Conservation (phyloP, 805 yeast genomes). For the Zygoascus tannicola region DNA sequence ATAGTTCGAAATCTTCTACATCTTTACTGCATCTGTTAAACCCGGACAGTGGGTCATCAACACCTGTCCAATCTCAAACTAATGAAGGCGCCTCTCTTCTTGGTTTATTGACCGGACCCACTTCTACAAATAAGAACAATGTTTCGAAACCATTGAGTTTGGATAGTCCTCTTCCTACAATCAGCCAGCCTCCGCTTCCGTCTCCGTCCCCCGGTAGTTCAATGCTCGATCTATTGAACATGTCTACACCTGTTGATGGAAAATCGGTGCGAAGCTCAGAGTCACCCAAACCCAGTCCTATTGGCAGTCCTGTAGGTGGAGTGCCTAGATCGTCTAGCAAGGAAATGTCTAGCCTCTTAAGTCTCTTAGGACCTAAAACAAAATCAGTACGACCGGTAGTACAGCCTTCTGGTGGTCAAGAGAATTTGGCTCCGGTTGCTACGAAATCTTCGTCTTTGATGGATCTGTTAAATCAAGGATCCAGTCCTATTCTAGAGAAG, state of each 20-base stretch:
- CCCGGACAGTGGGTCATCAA: background rate
- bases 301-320: background rate
- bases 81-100: background rate
- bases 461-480: background rate
- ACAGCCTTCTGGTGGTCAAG: background rate
- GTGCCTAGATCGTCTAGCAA: background rate
- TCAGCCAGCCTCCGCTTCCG: background rate
- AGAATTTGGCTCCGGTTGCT: background rate
- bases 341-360: background rate
- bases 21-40: constrained; percentile 1
- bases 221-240: background rate
- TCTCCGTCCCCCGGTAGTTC: background rate
- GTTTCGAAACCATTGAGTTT: background rate
- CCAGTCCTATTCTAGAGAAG: too few relatives aligned
- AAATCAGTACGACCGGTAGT: background rate
- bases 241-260: background rate
- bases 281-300: background rate
- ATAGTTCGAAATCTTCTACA: background rate
- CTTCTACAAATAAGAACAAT: background rate
- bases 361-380: background rate
- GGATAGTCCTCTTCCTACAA: background rate
- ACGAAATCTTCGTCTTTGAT: background rate
- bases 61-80: background rate
- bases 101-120: background rate
- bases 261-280: background rate